Evolutionary conservation across 1,139 yeast species (phyloP).

Genomic region (Magnusiomyces clavatus): DNA sequence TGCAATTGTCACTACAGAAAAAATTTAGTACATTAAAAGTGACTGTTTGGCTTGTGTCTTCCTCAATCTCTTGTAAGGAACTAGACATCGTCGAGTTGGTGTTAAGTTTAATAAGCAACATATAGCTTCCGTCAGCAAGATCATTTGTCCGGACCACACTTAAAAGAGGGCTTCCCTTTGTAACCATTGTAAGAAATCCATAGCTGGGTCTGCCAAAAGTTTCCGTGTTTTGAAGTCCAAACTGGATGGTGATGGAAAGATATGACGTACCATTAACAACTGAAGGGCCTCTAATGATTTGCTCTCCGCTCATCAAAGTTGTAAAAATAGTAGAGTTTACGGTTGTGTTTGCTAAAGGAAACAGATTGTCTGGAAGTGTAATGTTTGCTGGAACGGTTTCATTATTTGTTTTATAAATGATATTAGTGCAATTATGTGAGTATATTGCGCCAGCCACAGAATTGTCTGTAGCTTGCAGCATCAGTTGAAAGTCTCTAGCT

Average conservation of each 20-base stretch:
- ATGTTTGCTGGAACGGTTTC: conserved; percentile 9
- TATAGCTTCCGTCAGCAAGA: conserved; percentile 33
- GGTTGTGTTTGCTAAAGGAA: conserved; percentile 15
- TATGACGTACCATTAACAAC: conserved; percentile 15
- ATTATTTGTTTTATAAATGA: conserved; percentile 8
- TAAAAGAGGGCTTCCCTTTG: conserved; percentile 49
- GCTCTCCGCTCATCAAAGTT: not conserved
- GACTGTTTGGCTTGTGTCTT: too few relatives aligned
- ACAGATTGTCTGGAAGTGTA: conserved; percentile 18
- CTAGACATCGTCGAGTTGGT: conserved; percentile 4
- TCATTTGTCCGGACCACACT: conserved; percentile 43
- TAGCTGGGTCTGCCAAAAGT: not conserved
- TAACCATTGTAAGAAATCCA: conserved; percentile 65
- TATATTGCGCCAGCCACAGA: conserved; percentile 22
- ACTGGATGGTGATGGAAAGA: conserved; percentile 21
- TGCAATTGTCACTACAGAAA: conserved; percentile 14
- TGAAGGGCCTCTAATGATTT: conserved; percentile 11
- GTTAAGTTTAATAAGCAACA: conserved; percentile 23
- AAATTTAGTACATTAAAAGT: conserved; percentile 3
- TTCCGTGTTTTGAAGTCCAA: conserved; percentile 9
- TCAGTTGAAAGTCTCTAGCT: conserved; percentile 17
- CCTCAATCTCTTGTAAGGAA: too few relatives aligned
- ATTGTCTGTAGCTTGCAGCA: conserved; percentile 23
- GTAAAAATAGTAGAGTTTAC: not conserved
- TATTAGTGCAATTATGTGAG: conserved; percentile 14